A percentile compares a stretch with the other conserved stretches of the same genome.
These are phyloP conservation scores for Chalciporus pseudorubinellus DNA, from an alignment of 768 basidiomycete genomes.

Conservation along the genomic window DNA sequence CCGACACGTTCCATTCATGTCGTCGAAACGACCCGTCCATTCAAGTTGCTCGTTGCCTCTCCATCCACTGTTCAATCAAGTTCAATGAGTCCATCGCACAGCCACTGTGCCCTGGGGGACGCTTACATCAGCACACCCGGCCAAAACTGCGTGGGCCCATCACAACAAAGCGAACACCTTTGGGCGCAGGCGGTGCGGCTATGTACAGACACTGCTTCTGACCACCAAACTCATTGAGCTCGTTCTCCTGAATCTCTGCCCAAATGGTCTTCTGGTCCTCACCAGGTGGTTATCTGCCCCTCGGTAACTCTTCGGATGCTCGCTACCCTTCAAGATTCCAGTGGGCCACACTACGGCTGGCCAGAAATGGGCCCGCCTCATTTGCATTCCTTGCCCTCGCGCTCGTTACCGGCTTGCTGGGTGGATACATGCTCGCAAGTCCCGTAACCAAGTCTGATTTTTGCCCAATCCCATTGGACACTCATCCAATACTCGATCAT, in stretches of 20 bases:
- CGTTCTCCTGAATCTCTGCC: background rate
- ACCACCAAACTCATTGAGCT: background rate
- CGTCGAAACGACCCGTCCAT: no score
- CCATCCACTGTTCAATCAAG: no score
- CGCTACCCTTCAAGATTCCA: background rate
- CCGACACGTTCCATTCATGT: no score
- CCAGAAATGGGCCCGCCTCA: slow-evolving; percentile 14
- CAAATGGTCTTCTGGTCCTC: slow-evolving; percentile 12
- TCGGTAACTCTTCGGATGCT: slow-evolving; percentile 11
- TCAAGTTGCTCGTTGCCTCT: no score
- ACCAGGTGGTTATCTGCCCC: slow-evolving; percentile 21
- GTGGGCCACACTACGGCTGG: slow-evolving; percentile 15
- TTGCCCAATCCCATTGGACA: slow-evolving; percentile 20
- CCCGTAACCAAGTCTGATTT: slow-evolving; percentile 14
- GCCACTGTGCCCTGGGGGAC: no score
- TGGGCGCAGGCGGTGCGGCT: no score
- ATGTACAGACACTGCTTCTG: no score
- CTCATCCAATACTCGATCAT: background rate
- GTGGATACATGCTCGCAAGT: slow-evolving; percentile 23
- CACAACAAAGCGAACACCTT: no score
- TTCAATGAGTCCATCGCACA: no score
- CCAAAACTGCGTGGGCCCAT: no score
- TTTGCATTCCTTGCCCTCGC: slow-evolving; percentile 19
- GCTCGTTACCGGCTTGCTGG: slow-evolving; percentile 24
- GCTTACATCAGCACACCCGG: no score